Base-by-base conservation (phyloP, 2,329 filamentous ascomycete genomes). In the Neocucurbitaria cava region DNA sequence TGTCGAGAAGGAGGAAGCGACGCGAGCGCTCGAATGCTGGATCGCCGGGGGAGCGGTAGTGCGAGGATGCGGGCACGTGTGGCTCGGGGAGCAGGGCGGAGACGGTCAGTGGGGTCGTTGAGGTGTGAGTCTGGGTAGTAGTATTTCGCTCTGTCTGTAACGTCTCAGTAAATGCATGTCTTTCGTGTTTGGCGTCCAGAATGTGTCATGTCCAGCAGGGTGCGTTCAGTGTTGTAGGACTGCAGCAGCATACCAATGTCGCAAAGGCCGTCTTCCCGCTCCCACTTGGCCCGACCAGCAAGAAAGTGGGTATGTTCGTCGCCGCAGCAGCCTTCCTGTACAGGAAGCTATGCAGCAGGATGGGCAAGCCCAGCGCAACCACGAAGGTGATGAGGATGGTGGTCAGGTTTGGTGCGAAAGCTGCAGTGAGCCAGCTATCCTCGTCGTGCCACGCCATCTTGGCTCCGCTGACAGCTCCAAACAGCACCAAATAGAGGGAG, bases 251-350 rank as follows among this genome's bases (percentile, higher is more conserved):
- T 81, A 90, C 88, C 65, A 95, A 83, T 20, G 91, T 92, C n/a
- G 92, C 79, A 30, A 98, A 86, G 8, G 90, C 85, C 0, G 95
- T 98, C 81, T 98, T 99, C 69, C 95, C 95, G 45, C 87, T 85
- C 59, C 88, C 90, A 51, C 88, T 88, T 15, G 94, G 92, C 1
- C 95, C 95, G 44, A 93, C 75, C 39, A 96, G 84, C 9, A 97
- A 81, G 56, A 98, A 87, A 7, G 89, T 89, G 45, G 94, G 92
- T 23, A 90, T 84, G 15, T 51, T 58, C 13, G 82, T 83, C 33
- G 85, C 85, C 67, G 89, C 88, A 13, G 87, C 83, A 35, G 84
- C 84, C 45, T 85, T 82, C 50, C 84, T 85, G 74, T 92, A 87
- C 71, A 96, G 84, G 71, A 89, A 79, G 53, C 85, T 74, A 79